Base-by-base conservation (phyloP, 2,329 filamentous ascomycete species). In the Ceratocystis harringtonii region DNA sequence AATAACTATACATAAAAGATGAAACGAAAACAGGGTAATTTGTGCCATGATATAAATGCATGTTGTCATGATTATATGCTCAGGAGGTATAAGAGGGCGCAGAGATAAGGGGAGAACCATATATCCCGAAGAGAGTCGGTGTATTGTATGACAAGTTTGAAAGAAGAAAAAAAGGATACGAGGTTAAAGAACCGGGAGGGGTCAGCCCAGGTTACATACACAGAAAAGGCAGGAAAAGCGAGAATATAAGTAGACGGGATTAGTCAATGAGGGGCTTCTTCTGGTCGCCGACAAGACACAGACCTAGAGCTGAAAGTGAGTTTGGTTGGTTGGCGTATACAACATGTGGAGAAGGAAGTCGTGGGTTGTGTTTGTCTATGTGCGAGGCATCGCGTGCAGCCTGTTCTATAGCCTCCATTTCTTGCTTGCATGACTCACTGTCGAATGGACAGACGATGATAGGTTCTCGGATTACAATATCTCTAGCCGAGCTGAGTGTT, bases 351-450 rank as follows among this genome's bases (percentile, higher is more conserved):
- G 94, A 92, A n/a, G 96, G 76, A 86, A 95, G 92, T 0, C 92
- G 94, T 71, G 94, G 94, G 68, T 95, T 90, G 68, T 94, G 89
- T 0, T 88, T 88, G 70, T 92, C 90, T 68, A 97, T 87, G 68
- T 89, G 85, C 17, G 89, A 88, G 1, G 94, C 92, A 70, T 97
- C 92, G 75, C 92, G 92, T 55, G 94, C 94, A 0, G 94, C 89
- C 75, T 96, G 90, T 73, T 96, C 92, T 69, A 99, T 97, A 45
- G 92, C 92, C 71, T 96, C 92, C 90, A 99, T 96, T 77, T 97
- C 94, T 73, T 96, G 92, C 75, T 95, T 96, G 77, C 94, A 99
- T 17, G 88, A 89, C 70, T 95, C 90, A 72, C 96, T 90, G 72
- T 99, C 94, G 68, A 96, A 84, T 0, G 94, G 92, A 72, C 92